Conservation (phyloP, 768 basidiomycete genomes). For the Rhodocollybia butyracea region DNA sequence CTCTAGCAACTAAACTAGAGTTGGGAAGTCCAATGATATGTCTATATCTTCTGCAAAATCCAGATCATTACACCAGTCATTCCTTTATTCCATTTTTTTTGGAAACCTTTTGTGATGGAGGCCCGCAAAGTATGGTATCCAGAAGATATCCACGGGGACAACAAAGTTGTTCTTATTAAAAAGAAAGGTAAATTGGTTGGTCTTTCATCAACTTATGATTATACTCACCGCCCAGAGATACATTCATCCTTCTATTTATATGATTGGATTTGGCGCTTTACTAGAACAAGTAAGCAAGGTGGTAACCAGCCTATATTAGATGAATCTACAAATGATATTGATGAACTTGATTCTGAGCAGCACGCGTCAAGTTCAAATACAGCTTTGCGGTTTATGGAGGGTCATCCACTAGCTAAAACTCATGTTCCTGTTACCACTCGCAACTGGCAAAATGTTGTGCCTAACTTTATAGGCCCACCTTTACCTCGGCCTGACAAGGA, state of each 20-base stretch:
- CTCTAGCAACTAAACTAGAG: conserved; percentile 9
- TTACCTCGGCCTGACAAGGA: conserved; percentile 28
- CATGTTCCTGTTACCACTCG: background rate
- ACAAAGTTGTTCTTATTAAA: conserved; percentile 8
- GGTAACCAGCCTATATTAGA: too few relatives aligned
- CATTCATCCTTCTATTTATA: conserved; percentile 9
- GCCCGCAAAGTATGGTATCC: background rate
- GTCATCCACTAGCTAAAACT: conserved; percentile 2
- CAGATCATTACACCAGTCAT: conserved; percentile 19
- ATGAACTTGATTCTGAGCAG: background rate
- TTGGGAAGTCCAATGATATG: background rate
- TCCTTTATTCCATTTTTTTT: conserved; percentile 16
- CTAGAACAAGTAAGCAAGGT: background rate
- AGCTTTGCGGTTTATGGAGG: background rate
- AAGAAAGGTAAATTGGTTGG: background rate
- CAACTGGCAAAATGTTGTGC: conserved; percentile 10
- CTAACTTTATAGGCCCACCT: conserved; percentile 25
- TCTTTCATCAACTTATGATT: conserved; percentile 10
- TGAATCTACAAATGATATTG: background rate
- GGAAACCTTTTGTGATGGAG: conserved; percentile 13
- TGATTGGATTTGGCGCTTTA: conserved; percentile 13
- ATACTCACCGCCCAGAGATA: conserved; percentile 11
- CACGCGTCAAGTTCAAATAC: background rate
- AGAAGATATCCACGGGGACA: background rate
- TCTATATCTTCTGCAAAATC: background rate